A percentile compares a stretch with the other conserved stretches of the same genome.
Evolutionary conservation across 352 stramenopile genomes (phyloP).

Genomic region (Pythium plurisporium): DNA sequence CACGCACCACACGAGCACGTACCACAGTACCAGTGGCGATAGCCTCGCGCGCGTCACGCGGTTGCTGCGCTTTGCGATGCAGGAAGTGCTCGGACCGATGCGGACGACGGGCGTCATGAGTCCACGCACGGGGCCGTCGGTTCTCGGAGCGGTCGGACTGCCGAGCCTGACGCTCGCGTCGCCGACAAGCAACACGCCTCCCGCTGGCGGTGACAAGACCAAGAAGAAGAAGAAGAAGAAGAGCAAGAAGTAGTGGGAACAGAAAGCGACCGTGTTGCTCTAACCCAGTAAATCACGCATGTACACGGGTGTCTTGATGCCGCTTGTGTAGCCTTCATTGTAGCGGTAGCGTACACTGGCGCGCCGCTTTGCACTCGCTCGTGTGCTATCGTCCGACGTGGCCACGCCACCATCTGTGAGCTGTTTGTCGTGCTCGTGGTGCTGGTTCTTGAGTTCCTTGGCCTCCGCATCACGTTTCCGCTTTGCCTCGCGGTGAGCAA

Average conservation of each 20-base stretch:
- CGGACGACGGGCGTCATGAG: conserved; percentile 19
- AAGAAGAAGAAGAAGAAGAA: conserved; percentile 49
- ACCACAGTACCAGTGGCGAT: conserved; percentile 21
- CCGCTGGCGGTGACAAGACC: conserved; percentile 3
- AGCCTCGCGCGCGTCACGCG: conserved; percentile 38
- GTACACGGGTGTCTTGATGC: conserved; percentile 86
- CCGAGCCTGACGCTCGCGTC: background rate
- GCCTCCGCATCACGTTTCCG: conserved; percentile 47
- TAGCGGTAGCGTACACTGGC: conserved; percentile 81
- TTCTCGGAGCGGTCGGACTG: background rate
- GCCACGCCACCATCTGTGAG: background rate
- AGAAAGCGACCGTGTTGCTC: background rate
- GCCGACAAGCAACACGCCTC: background rate
- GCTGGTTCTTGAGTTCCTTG: conserved; percentile 35
- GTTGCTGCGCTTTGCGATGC: conserved; percentile 63
- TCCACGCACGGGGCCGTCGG: conserved; percentile 12
- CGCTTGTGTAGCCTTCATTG: conserved; percentile 88
- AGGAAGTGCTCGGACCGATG: conserved; percentile 62
- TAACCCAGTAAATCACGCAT: conserved; percentile 79
- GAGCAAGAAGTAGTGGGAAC: conserved; percentile 25
- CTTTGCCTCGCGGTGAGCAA: conserved; percentile 76
- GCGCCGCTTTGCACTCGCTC: conserved; percentile 21
- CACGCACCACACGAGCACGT: conserved; percentile 21
- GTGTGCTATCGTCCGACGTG: conserved; percentile 20
- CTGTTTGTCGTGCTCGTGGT: conserved; percentile 25